Conservation (phyloP, 2,329 filamentous ascomycete genomes). For the Microcera coccophila region DNA sequence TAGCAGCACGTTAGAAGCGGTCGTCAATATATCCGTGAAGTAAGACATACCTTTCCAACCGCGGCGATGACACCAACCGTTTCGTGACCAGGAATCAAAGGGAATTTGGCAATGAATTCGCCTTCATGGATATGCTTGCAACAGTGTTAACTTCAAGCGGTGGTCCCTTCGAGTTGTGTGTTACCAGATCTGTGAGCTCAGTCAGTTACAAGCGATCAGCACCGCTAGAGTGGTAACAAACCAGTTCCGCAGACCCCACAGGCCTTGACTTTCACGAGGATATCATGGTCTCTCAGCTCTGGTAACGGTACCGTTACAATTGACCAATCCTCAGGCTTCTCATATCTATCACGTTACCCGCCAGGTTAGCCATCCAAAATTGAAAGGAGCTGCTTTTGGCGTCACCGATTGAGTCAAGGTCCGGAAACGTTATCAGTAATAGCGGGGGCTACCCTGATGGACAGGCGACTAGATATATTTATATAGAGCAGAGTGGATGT, state of each 20-base stretch:
- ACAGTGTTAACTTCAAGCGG: constrained; percentile 6
- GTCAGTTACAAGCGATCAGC: constrained; percentile 18
- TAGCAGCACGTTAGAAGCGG: constrained; percentile 2
- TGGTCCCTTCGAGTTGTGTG: not conserved
- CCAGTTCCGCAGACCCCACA: constrained; percentile 61
- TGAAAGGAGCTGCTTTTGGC: constrained; percentile 4
- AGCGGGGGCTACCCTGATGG: constrained; percentile 21
- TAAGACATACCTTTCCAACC: constrained; percentile 39
- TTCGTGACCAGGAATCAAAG: constrained; percentile 65
- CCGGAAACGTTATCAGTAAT: constrained; percentile 3
- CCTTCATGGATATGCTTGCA: constrained; percentile 60
- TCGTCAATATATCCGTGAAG: not conserved
- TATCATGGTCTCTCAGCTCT: constrained; percentile 55
- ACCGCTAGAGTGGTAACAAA: constrained; percentile 28
- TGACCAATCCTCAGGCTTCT: constrained; percentile 58
- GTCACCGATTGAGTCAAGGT: constrained; percentile 9
- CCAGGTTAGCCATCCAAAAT: too few species aligned
- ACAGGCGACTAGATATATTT: constrained; percentile 10
- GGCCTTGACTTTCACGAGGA: constrained; percentile 64
- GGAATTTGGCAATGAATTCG: constrained; percentile 62
- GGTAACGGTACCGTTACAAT: constrained; percentile 62
- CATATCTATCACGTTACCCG: too few species aligned
- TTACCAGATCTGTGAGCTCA: constrained; percentile 33
- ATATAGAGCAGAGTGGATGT: constrained; percentile 22
- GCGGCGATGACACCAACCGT: constrained; percentile 63